Conservation (phyloP, 2,329 filamentous ascomycete species). For the Aspergillus vadensis region DNA sequence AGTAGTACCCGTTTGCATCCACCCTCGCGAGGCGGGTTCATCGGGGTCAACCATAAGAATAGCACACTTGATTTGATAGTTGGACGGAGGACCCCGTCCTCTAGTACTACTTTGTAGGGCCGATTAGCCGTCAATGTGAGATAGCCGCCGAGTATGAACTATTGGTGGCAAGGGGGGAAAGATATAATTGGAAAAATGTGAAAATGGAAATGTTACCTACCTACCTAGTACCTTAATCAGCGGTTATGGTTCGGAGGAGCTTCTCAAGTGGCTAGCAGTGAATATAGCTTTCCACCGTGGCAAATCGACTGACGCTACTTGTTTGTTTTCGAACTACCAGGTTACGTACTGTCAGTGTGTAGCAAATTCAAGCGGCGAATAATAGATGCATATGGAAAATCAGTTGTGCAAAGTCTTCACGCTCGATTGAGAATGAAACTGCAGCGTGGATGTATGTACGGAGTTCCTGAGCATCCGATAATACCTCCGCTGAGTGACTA, state of each 20-base stretch:
- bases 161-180: constrained; percentile 3
- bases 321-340: not conserved
- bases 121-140: not conserved
- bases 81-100: not conserved
- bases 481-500: not conserved
- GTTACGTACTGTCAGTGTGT: not conserved
- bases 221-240: constrained; percentile 4
- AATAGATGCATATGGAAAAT: not conserved
- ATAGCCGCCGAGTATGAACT: not conserved
- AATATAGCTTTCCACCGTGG: not conserved
- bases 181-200: constrained; percentile 2
- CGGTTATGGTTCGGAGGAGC: not conserved
- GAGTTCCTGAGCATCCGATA: not conserved
- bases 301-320: not conserved
- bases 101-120: not conserved
- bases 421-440: constrained; percentile 1
- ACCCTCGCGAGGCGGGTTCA: not conserved
- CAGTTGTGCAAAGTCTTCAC: not conserved
- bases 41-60: no score
- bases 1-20: not conserved
- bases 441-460: not conserved
- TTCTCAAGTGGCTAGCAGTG: not conserved
- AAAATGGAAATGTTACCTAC: constrained; percentile 4
- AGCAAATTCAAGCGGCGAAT: not conserved
- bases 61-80: no score